These are phyloP conservation scores for Picochlorum sp. DNA, from an alignment of 139 green algal species.

Conservation along the genomic window DNA sequence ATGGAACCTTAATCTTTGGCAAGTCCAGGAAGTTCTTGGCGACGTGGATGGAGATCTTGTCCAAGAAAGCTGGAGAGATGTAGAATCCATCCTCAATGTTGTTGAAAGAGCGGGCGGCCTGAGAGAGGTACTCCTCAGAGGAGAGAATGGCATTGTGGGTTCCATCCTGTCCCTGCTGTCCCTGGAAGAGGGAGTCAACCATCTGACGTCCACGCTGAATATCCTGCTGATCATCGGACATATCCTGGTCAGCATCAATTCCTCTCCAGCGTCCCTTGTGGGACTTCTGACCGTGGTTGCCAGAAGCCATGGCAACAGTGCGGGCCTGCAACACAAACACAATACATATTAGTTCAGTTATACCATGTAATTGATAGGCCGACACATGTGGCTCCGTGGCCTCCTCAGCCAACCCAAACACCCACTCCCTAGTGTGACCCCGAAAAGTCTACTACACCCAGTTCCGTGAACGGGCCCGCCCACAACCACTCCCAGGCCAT, in stretches of 20 bases:
- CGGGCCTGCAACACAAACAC: not conserved
- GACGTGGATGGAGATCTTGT: slow-evolving; percentile 93
- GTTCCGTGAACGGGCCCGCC: too few species aligned
- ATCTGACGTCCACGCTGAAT: slow-evolving; percentile 86
- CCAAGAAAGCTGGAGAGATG: slow-evolving; percentile 95
- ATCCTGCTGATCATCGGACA: slow-evolving; percentile 96
- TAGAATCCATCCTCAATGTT: slow-evolving; percentile 96
- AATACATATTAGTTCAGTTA: too few species aligned
- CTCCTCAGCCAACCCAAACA: too few species aligned
- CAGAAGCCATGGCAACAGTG: slow-evolving; percentile 15
- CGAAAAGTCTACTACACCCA: too few species aligned
- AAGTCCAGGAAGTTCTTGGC: slow-evolving; percentile 97
- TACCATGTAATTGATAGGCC: too few species aligned
- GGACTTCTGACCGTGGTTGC: slow-evolving; percentile 16
- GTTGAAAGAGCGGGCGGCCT: slow-evolving; percentile 59
- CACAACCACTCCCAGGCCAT: too few species aligned
- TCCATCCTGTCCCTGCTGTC: slow-evolving; percentile 49
- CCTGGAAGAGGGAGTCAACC: slow-evolving; percentile 94
- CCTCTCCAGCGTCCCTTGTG: slow-evolving; percentile 69
- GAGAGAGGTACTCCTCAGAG: slow-evolving; percentile 80
- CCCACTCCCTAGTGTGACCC: too few species aligned
- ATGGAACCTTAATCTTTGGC: slow-evolving; percentile 84
- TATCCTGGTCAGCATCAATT: slow-evolving; percentile 78
- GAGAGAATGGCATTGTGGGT: slow-evolving; percentile 87
- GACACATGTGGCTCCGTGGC: too few species aligned